phyloP scores from a whole-genome alignment of 2,329 filamentous ascomycete species.

The Rhynchosporium graminicola region DNA sequence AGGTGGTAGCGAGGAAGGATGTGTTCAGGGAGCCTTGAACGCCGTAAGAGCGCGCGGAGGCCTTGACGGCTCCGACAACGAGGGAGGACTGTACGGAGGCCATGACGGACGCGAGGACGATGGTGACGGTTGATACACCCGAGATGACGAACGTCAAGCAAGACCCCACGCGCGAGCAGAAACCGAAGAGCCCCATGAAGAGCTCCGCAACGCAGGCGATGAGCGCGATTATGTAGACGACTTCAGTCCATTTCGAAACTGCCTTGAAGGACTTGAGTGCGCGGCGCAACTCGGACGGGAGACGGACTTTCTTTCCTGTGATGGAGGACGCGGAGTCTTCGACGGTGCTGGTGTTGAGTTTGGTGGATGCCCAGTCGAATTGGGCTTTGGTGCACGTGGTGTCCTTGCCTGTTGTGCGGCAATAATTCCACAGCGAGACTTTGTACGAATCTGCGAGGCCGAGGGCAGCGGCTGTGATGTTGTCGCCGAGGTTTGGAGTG shows the following conservation, averaged over 20 bases:
- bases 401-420: constrained; percentile 54
- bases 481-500: constrained; percentile 39
- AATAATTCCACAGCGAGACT: constrained; percentile 86
- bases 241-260: constrained; percentile 79
- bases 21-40: constrained; percentile 67
- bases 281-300: constrained; percentile 67
- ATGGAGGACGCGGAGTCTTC: constrained; percentile 50
- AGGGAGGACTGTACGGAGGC: constrained; percentile 73
- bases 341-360: constrained; percentile 66
- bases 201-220: constrained; percentile 70
- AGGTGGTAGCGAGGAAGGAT: constrained; percentile 70
- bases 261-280: constrained; percentile 73
- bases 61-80: constrained; percentile 68
- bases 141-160: constrained; percentile 80
- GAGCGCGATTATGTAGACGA: constrained; percentile 76
- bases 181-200: constrained; percentile 76
- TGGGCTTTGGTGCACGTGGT: constrained; percentile 69
- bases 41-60: constrained; percentile 68
- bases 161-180: constrained; percentile 79
- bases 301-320: constrained; percentile 55
- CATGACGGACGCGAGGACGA: constrained; percentile 67
- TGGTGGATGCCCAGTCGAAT: constrained; percentile 75
- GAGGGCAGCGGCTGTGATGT: constrained; percentile 59
- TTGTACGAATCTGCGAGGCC: constrained; percentile 72
- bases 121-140: constrained; percentile 55